Evolutionary conservation across 2,329 filamentous ascomycete genomes (phyloP), one percentile per base, ranked within the genome.

Genomic region (Didymella lethalis): DNA sequence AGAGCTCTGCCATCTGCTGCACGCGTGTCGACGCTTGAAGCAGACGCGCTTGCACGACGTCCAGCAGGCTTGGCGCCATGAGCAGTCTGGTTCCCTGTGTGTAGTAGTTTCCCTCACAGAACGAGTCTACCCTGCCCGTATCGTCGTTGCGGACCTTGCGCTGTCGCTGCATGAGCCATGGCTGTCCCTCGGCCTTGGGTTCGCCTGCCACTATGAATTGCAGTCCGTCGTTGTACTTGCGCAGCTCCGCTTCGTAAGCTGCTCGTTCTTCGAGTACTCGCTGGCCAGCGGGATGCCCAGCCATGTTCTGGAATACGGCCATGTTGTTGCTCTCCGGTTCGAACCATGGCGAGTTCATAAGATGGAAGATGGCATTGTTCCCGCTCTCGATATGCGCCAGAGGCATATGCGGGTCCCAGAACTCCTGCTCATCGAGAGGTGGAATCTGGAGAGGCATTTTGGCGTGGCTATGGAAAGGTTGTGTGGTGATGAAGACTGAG

Each of bases 91-190:
- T 83, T 0, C 84, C 85, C n/a, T 88, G 80, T 10, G 87, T 80
- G 68, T 85, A 89, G 72, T 85, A 89, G 2, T 84, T 86, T 12
- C 80, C 83, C 46, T 88, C 74, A 6, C 85, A 78, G 28, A 80
- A 81, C 28, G 85, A 77, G 55, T 85, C 81, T 2, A 70, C 83
- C 76, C 67, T 84, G 18, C 50, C 62, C 8, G 66, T 64, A 23
- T 65, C 51, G 46, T 41, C 59, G 79, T 72, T 83, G 79, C 79
- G 54, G 46, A 57, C 61, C 58, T 69, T 70, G 50, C 71, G 60
- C 70, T 88, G 86, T 65, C 87, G 87, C 62, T 86, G 82, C 52
- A 89, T 84, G 2, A 88, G 82, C 83, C 85, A 89, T 34, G 87
- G 78, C 75, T 74, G 82, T 64, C 72, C 85, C 64, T 74, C 81